Conservation (phyloP, 176 grass and related monocot species). For the Hyparrhenia diplandra region DNA sequence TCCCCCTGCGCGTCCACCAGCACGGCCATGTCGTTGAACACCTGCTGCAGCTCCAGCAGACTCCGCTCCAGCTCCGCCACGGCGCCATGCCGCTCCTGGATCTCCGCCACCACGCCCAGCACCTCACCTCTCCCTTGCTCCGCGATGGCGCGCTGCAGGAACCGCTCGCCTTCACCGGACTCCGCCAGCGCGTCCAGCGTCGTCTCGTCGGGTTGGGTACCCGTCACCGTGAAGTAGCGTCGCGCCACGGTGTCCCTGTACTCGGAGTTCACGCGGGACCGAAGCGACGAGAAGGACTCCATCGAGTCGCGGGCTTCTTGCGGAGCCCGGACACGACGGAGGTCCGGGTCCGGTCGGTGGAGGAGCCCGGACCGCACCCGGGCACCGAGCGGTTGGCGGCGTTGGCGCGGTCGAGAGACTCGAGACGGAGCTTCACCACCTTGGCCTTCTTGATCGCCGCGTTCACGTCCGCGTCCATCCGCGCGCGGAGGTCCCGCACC, state of each 20-base stretch:
- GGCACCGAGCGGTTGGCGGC: constrained; percentile 73
- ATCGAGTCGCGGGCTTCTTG: constrained; percentile 82
- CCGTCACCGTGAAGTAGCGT: constrained; percentile 84
- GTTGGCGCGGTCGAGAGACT: constrained; percentile 94
- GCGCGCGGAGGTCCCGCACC: constrained; percentile 57
- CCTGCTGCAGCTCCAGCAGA: constrained; percentile 88
- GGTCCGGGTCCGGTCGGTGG: constrained; percentile 74
- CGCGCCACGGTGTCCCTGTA: constrained; percentile 70
- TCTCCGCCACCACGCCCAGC: constrained; percentile 74
- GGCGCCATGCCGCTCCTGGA: constrained; percentile 86
- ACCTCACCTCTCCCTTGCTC: constrained; percentile 74
- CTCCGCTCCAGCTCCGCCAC: constrained; percentile 66
- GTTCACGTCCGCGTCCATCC: constrained; percentile 70
- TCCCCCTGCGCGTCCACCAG: constrained; percentile 80
- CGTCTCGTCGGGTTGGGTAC: constrained; percentile 57
- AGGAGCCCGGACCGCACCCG: constrained; percentile 48
- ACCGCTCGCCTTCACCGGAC: constrained; percentile 68
- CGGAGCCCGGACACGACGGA: constrained; percentile 77
- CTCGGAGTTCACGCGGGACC: constrained; percentile 45
- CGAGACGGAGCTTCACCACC: constrained; percentile 76
- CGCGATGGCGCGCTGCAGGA: constrained; percentile 76
- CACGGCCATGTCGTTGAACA: constrained; percentile 96
- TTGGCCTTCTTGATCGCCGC: constrained; percentile 90
- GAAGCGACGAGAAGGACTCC: constrained; percentile 70
- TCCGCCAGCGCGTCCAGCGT: constrained; percentile 66